These are phyloP conservation scores for Sporisorium sorghi DNA, from an alignment of 1,284 basidiomycete genomes.

Conservation along the genomic window DNA sequence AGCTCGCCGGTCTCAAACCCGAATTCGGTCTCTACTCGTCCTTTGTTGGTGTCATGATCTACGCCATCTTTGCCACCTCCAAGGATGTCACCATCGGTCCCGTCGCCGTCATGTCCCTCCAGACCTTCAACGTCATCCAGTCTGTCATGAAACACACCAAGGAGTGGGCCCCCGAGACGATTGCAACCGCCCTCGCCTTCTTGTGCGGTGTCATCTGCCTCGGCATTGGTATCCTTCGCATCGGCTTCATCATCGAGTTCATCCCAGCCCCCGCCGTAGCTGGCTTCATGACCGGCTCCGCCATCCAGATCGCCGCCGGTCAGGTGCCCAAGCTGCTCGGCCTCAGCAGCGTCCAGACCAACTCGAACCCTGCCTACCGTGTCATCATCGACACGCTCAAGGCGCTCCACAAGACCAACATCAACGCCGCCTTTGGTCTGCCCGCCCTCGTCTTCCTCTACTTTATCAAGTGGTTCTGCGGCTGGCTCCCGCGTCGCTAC, in stretches of 20 bases:
- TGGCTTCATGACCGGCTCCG: slow-evolving; percentile 77
- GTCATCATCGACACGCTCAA: slow-evolving; percentile 94
- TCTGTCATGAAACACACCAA: slow-evolving; percentile 33
- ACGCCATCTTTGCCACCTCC: slow-evolving; percentile 71
- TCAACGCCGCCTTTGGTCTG: slow-evolving; percentile 92
- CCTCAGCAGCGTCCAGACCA: slow-evolving; percentile 53
- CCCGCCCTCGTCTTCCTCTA: slow-evolving; percentile 82
- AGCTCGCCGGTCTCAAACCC: slow-evolving; percentile 85
- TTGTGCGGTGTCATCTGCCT: slow-evolving; percentile 93
- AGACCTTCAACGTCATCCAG: slow-evolving; percentile 76
- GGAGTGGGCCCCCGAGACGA: slow-evolving; percentile 73
- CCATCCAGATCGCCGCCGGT: slow-evolving; percentile 66
- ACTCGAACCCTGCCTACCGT: slow-evolving; percentile 76
- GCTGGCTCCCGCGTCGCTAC: slow-evolving; percentile 75
- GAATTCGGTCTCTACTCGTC: slow-evolving; percentile 96
- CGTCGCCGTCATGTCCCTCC: slow-evolving; percentile 91
- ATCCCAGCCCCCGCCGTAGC: slow-evolving; percentile 91
- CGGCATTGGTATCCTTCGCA: slow-evolving; percentile 86
- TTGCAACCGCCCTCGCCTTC: slow-evolving; percentile 87
- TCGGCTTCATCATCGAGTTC: slow-evolving; percentile 96
- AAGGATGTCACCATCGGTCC: slow-evolving; percentile 69
- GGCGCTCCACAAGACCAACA: slow-evolving; percentile 77
- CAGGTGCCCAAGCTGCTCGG: slow-evolving; percentile 68
- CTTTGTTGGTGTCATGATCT: slow-evolving; percentile 86
- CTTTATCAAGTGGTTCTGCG: slow-evolving; percentile 78